Evolutionary conservation across 768 basidiomycete species (phyloP), one percentile per base, ranked within the genome.

Genomic region (Hygrophoropsis aurantiaca): DNA sequence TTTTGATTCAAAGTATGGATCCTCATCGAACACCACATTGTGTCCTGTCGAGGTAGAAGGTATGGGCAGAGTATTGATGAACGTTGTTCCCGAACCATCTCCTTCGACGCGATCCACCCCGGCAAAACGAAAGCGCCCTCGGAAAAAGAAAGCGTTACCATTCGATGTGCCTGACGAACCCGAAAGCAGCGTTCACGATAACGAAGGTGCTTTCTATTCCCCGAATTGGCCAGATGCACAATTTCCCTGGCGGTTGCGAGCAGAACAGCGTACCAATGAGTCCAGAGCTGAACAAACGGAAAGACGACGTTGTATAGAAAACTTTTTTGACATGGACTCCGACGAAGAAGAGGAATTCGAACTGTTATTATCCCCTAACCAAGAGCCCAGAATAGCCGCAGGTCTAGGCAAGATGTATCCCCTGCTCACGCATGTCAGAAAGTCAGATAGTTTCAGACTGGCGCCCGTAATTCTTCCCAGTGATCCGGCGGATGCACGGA

Each of bases 171-270:
- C 49, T 37, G 54, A 39, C 25, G 59, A 56, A n/a, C 33, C 38
- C 19, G 52, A 53, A 4, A 47, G 39, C 16, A 35, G 47, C 37
- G 44, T 54, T 39, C 57, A 53, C 34, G 54, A 50, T 5, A 55
- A 59, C 16, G 73, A 73, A 30, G 65, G 65, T n/a, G 52, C 59
- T 4, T 40, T 60, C 2, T 75, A 78, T 27, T 76, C 67, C 44
- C 85, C 87, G 9, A 84, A 87, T 58, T 91, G 90, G 89, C 84
- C 84, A 6, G 90, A 92, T 56, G 54, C 72, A 7, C 81, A 82
- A 64, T 90, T 90, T 57, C 89, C 90, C 18, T 92, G 89, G 90
- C 77, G 77, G 40, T 59, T 84, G 53, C 72, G 82, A 44, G 72
- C 69, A n/a, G 73, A 79, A 51, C 77, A 84, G 59, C 74, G 77